phyloP scores from a whole-genome alignment of 1,284 basidiomycete genomes.

The Chalciporus piperatoides region DNA sequence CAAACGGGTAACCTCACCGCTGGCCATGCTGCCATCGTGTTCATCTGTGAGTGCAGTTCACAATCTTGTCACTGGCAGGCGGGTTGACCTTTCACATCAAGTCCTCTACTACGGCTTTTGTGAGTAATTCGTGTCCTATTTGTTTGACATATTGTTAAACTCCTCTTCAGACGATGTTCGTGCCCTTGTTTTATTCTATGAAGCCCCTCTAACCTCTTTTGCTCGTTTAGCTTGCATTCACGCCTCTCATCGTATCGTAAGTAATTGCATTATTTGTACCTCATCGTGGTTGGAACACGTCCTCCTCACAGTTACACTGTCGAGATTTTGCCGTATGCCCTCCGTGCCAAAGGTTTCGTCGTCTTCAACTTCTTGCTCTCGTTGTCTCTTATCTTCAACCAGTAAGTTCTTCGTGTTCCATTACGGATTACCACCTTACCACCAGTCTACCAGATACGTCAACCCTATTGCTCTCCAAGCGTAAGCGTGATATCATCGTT shows the following conservation, averaged over 20 bases:
- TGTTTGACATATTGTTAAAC: not conserved
- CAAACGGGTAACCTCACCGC: conserved; percentile 33
- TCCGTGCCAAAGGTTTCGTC: conserved; percentile 61
- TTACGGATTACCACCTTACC: not conserved
- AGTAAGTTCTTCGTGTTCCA: conserved; percentile 31
- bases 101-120: conserved; percentile 43
- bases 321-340: conserved; percentile 53
- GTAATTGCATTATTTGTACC: conserved; percentile 3
- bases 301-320: conserved; percentile 42
- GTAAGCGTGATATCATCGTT: conserved; percentile 18
- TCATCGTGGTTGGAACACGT: not conserved
- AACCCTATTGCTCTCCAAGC: conserved; percentile 41
- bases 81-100: conserved; percentile 25
- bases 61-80: conserved; percentile 18
- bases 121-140: conserved; percentile 28
- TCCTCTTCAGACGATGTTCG: conserved; percentile 30
- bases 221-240: conserved; percentile 42
- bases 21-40: conserved; percentile 45
- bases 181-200: conserved; percentile 1
- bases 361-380: conserved; percentile 52
- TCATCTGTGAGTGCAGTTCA: conserved; percentile 40
- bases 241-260: conserved; percentile 52
- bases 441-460: conserved; percentile 34
- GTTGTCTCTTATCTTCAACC: conserved; percentile 57
- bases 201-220: not conserved